Evolutionary conservation across 192 early-diverging fungal genomes (phyloP), one percentile per base, ranked within the genome.

Genomic region (Rhizophagus prolifer): DNA sequence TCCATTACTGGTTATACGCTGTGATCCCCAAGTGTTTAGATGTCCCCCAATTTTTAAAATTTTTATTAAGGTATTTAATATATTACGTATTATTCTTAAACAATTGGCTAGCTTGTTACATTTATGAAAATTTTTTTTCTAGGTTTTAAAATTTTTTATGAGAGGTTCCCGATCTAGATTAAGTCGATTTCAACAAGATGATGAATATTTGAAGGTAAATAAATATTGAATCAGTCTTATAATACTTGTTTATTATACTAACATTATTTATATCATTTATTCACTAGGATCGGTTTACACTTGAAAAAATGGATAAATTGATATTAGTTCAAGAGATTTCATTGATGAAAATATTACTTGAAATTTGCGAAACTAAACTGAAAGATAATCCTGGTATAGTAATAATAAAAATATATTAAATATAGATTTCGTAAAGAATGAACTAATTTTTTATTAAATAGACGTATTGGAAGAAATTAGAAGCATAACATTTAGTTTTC

Each of bases 301-400:
- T 78, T n/a, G 83, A 85, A 36, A 75, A 88, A 21, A 73, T 82
- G 9, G 76, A 77, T 12, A 86, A 86, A 9, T 66, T 89, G 63
- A 75, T 89, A 9, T 82, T 86, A 74, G 82, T 85, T 10, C 90
- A 91, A 69, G 90, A 91, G 38, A 75, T 85, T 12, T 75, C 79
- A 16, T 81, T 86, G 14, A 78, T 91, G 44, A 88, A 90, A 66
- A 71, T 89, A 47, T 73, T 90, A 67, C 80, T 91, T 25, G 87
- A 89, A 65, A 64, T 83, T 12, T 82, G 83, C 62, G 60, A 78
- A 14, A 31, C 41, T 8, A 64, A 77, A 26, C 50, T 31, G 9
- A 4, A 70, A 12, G 80, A 68, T 12, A 68, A 69, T 41, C 41
- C 41, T 44, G 69, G 70, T 67, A 26, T 30, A 63, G 7, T 54